These are phyloP conservation scores for Suillus plorans DNA, from an alignment of 768 basidiomycete genomes.

Conservation along the genomic window DNA sequence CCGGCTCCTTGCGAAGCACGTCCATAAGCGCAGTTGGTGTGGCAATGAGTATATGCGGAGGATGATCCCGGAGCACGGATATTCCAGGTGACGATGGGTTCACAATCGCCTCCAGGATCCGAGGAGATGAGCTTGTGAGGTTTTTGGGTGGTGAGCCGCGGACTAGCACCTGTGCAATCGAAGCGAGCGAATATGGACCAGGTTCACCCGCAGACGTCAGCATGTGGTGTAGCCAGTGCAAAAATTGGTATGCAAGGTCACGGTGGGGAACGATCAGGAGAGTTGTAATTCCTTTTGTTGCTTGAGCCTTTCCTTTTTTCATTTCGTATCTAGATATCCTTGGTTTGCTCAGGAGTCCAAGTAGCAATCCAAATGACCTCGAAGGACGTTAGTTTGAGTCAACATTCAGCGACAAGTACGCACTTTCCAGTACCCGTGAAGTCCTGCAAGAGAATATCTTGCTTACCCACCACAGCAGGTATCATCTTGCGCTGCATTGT, in stretches of 20 bases:
- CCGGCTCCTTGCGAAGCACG: constrained; percentile 43
- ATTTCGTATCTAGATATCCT: constrained; percentile 28
- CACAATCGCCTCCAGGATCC: constrained; percentile 29
- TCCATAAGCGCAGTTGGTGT: constrained; percentile 72
- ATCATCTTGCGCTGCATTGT: constrained; percentile 59
- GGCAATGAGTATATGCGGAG: constrained; percentile 68
- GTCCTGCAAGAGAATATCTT: constrained; percentile 68
- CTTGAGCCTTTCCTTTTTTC: constrained; percentile 18
- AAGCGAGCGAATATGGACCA: constrained; percentile 35
- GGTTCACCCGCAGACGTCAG: constrained; percentile 30
- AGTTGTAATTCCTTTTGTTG: constrained; percentile 42
- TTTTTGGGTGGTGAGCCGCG: constrained; percentile 48
- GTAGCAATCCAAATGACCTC: constrained; percentile 71
- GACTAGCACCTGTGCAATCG: constrained; percentile 60
- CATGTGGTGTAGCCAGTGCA: constrained; percentile 63
- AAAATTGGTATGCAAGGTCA: constrained; percentile 67
- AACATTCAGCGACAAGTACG: constrained; percentile 23
- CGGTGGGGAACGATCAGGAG: constrained; percentile 72
- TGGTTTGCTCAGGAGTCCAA: constrained; percentile 64
- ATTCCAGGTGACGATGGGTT: constrained; percentile 32
- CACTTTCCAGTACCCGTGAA: constrained; percentile 81
- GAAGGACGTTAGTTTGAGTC: constrained; percentile 3
- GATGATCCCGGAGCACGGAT: constrained; percentile 35
- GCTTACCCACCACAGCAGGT: constrained; percentile 52
- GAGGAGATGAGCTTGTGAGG: constrained; percentile 20